Evolutionary conservation across 2,329 filamentous ascomycete genomes (phyloP).

Genomic region (Monilinia vaccinii-corymbosi): DNA sequence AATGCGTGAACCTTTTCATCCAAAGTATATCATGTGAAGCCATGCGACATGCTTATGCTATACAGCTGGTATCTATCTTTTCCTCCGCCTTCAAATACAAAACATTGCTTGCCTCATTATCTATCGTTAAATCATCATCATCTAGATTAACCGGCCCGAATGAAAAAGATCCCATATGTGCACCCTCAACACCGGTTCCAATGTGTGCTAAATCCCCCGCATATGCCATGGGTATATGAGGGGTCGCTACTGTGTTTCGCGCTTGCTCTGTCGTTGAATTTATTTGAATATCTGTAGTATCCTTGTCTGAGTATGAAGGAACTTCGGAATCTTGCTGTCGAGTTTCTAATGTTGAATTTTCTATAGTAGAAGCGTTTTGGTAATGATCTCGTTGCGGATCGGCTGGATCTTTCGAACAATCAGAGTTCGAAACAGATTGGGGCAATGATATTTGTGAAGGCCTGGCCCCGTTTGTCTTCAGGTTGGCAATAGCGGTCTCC

Average conservation of each 20-base stretch:
- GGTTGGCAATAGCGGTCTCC: neutral
- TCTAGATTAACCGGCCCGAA: constrained; percentile 15
- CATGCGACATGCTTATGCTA: constrained; percentile 2
- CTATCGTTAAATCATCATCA: constrained; percentile 26
- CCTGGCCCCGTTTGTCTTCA: neutral
- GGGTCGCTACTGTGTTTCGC: constrained; percentile 21
- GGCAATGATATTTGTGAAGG: constrained; percentile 11
- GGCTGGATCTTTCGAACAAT: constrained; percentile 10
- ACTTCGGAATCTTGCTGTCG: constrained; percentile 2
- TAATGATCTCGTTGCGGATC: neutral
- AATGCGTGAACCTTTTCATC: neutral
- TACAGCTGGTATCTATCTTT: constrained; percentile 4
- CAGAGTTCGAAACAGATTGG: constrained; percentile 13
- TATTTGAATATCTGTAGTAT: neutral
- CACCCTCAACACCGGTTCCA: constrained; percentile 21
- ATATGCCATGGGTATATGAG: constrained; percentile 13
- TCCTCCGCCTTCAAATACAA: constrained; percentile 6
- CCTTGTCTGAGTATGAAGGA: neutral
- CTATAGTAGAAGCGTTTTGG: constrained; percentile 6
- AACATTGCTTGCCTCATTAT: constrained; percentile 5
- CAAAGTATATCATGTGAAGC: neutral
- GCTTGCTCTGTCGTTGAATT: constrained; percentile 13
- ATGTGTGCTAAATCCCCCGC: constrained; percentile 20
- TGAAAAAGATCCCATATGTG: constrained; percentile 7
- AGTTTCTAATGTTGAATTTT: constrained; percentile 5